Conservation (phyloP, 1,139 yeast species). For the Pneumocystis carinii region DNA sequence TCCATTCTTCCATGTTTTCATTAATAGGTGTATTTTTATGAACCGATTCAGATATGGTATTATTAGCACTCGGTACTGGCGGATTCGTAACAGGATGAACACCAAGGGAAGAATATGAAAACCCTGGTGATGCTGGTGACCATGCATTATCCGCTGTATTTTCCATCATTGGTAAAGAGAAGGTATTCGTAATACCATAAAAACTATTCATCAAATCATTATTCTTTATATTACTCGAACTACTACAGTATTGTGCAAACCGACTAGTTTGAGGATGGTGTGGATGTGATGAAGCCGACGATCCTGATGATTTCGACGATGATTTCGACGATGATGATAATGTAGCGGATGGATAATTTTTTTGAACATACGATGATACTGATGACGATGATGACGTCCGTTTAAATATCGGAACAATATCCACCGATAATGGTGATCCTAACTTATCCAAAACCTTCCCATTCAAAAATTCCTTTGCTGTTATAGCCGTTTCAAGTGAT, state of each 20-base stretch:
- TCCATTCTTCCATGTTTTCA: not conserved
- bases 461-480: no score
- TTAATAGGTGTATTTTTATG: not conserved
- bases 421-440: no score
- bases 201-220: not conserved
- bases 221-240: not conserved
- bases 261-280: not conserved
- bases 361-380: no score
- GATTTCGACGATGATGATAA: not conserved
- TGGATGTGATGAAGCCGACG: not conserved
- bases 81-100: not conserved
- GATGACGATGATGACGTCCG: no score
- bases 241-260: not conserved
- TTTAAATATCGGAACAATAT: no score
- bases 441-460: no score
- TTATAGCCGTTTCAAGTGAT: no score
- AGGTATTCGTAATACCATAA: not conserved
- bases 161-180: not conserved
- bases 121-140: not conserved
- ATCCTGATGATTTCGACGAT: not conserved
- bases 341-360: not conserved
- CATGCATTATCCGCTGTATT: not conserved
- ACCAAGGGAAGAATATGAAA: not conserved
- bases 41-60: no score
- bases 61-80: no score